Conservation (phyloP, 371 early-diverging fungal genomes). For the Mortierella sp. region DNA sequence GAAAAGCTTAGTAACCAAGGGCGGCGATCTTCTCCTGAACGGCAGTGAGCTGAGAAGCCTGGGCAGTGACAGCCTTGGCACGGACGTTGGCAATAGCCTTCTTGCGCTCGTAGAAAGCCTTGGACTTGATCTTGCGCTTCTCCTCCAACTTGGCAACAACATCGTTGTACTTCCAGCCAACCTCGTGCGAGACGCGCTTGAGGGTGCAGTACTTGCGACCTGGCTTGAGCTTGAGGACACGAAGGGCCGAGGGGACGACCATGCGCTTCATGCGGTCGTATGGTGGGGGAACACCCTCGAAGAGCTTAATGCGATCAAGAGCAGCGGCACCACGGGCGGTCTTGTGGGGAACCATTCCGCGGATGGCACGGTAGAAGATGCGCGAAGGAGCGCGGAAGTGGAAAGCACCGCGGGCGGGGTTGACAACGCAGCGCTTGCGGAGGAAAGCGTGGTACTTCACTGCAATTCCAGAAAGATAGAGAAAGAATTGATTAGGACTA, state of each 20-base stretch:
- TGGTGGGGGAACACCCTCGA: slow-evolving; percentile 99
- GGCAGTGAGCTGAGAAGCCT: slow-evolving; percentile 63
- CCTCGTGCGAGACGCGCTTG: slow-evolving; percentile 94
- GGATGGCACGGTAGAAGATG: slow-evolving; percentile 97
- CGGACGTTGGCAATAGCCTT: slow-evolving; percentile 72
- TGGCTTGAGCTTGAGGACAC: slow-evolving; percentile 96
- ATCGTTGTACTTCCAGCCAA: slow-evolving; percentile 99
- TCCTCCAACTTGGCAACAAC: slow-evolving; percentile 95
- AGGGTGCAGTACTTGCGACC: slow-evolving; percentile 97
- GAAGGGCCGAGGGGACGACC: slow-evolving; percentile 97
- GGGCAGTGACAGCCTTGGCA: slow-evolving; percentile 69
- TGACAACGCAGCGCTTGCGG: slow-evolving; percentile 98
- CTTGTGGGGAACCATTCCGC: slow-evolving; percentile 99
- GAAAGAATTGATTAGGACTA: background rate
- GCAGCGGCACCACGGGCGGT: slow-evolving; percentile 98
- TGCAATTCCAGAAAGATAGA: slow-evolving; percentile 33
- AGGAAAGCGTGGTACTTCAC: slow-evolving; percentile 98
- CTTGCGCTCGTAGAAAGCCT: slow-evolving; percentile 94
- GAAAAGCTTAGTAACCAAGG: slow-evolving; percentile 66
- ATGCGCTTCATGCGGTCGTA: slow-evolving; percentile 97
- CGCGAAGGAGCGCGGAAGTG: slow-evolving; percentile 99
- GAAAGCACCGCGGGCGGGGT: slow-evolving; percentile 99
- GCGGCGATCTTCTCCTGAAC: slow-evolving; percentile 67
- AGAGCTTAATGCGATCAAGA: slow-evolving; percentile 96
- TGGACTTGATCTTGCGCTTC: slow-evolving; percentile 95